These are phyloP conservation scores for Tolypocladium endophyticum DNA, from an alignment of 2,329 filamentous ascomycete genomes.

Conservation along the genomic window DNA sequence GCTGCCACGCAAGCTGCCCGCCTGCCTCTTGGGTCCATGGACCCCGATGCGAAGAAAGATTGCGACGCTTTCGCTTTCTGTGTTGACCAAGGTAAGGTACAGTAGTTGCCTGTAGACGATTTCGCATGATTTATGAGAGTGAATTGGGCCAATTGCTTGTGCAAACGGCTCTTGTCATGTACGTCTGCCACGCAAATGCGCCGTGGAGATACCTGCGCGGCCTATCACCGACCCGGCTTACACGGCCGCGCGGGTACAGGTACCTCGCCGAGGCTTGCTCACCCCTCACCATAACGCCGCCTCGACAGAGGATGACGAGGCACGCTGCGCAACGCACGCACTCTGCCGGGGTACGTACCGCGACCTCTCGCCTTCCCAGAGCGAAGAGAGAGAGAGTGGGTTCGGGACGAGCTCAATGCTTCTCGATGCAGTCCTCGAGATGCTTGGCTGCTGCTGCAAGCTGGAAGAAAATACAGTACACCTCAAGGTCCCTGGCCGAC, in stretches of 20 bases:
- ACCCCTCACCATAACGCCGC: slow-evolving; percentile 4
- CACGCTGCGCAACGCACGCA: slow-evolving; percentile 11
- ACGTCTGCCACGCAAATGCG: neutral
- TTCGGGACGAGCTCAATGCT: neutral
- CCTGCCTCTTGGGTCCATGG: neutral
- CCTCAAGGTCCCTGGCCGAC: neutral
- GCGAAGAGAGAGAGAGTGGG: too few species aligned
- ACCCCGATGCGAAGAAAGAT: neutral
- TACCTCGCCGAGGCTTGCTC: slow-evolving; percentile 5
- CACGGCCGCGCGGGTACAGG: slow-evolving; percentile 7
- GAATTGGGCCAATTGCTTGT: neutral
- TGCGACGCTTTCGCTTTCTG: neutral
- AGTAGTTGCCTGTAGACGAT: neutral
- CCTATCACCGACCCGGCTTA: slow-evolving; percentile 3
- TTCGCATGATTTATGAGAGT: neutral
- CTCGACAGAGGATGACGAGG: slow-evolving; percentile 27
- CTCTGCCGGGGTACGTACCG: neutral
- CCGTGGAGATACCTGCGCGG: slow-evolving; percentile 5
- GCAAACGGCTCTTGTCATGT: neutral
- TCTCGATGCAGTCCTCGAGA: neutral
- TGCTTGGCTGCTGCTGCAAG: neutral
- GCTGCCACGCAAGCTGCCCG: neutral
- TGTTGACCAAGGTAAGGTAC: too few species aligned
- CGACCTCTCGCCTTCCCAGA: neutral
- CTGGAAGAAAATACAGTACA: too few species aligned